Evolutionary conservation across 108 stramenopile genomes (phyloP), one percentile per base, ranked within the genome.

Genomic region (Fragilaria crotonensis): DNA sequence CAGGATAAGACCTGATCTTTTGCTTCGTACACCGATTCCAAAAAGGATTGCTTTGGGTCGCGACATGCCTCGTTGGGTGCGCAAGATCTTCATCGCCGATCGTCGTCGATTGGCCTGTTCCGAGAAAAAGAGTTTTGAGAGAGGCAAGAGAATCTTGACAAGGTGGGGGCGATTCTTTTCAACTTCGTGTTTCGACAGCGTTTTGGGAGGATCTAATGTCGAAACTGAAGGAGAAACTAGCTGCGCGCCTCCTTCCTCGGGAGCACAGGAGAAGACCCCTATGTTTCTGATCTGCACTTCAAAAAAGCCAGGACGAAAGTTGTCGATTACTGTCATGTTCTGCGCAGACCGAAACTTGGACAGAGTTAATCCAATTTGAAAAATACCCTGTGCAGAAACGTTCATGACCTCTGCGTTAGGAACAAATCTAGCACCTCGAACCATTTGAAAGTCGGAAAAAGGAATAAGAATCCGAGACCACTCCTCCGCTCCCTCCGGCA

Each of bases 261-360:
- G n/a, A n/a, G n/a, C n/a, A n/a, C n/a, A n/a, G 2, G 29, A 45
- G 57, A 76, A 89, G 25, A 82, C 67, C 20, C 88, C 88, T 57
- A 89, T 85, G 31, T 70, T 57, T 54, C 71, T 63, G 7, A 89
- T 64, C 23, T 75, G 84, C 31, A 89, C 27, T 33, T 89, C 80
- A 66, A 89, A 89, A 67, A 54, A 89, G 19, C 88, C 88, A 25
- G 81, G 71, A 7, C 88, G 80, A 62, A 89, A 89, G 52, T 84
- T 70, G 9, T 67, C 63, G 5, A 89, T 22, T 57, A 81, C 80
- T 5, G 77, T 84, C 28, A 69, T 73, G 45, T 83, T 84, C 7
- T 32, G 50, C 7, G 75, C 68, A n/a, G 85, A 81, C 45, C 52
- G 41, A 51, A 89, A 89, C 36, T 89, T 85, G 5, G 72, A 74